phyloP scores from a whole-genome alignment of 2,329 filamentous ascomycete genomes.

The Diaporthe sp. region DNA sequence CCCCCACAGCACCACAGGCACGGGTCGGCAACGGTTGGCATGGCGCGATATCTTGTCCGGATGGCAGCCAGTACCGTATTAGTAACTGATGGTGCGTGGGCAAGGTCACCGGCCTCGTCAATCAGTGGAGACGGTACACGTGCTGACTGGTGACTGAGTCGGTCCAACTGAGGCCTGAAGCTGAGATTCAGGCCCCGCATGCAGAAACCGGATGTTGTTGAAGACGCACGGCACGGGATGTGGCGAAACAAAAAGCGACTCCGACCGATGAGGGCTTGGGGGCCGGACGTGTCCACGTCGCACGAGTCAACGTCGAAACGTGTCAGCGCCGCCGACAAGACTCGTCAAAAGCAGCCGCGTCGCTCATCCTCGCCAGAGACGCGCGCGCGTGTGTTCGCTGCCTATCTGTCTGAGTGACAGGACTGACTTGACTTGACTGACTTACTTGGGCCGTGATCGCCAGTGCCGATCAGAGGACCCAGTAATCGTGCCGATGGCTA shows the following conservation, averaged over 20 bases:
- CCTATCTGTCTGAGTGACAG: background rate
- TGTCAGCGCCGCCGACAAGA: constrained; percentile 23
- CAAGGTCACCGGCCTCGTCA: constrained; percentile 29
- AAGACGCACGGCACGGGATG: constrained; percentile 26
- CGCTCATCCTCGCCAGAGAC: constrained; percentile 1
- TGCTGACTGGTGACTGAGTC: constrained; percentile 32
- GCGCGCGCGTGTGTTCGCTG: constrained; percentile 1
- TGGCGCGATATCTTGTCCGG: constrained; percentile 18
- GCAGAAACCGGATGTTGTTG: constrained; percentile 25
- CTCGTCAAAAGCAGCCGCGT: constrained; percentile 20
- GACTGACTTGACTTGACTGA: background rate
- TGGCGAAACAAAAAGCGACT: constrained; percentile 36
- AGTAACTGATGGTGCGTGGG: constrained; percentile 7
- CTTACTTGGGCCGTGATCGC: background rate
- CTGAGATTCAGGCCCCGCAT: constrained; percentile 30
- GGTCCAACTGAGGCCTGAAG: background rate
- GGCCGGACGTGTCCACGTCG: constrained; percentile 29
- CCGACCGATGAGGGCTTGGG: constrained; percentile 22
- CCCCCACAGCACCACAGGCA: background rate
- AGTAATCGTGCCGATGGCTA: constrained; percentile 30
- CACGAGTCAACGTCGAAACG: constrained; percentile 25
- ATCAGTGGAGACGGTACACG: constrained; percentile 36
- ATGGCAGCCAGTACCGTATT: constrained; percentile 23
- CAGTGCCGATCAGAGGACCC: constrained; percentile 19
- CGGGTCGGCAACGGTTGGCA: background rate